Conservation (phyloP, 108 stramenopile species). For the Skeletonema potamos region DNA sequence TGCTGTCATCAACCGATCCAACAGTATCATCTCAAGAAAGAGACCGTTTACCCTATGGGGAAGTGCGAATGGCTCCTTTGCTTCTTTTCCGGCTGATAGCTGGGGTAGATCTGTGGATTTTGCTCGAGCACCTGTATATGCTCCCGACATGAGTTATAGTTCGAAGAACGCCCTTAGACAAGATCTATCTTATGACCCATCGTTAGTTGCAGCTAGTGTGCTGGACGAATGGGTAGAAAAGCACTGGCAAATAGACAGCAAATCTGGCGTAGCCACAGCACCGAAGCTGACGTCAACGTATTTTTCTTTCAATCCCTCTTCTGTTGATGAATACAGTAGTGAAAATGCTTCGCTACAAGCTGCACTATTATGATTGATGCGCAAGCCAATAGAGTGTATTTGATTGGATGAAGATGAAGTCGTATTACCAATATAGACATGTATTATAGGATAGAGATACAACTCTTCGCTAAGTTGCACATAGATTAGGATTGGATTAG, state of each 20-base stretch:
- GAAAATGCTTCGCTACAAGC: constrained; percentile 28
- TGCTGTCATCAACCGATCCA: constrained; percentile 36
- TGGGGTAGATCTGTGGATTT: constrained; percentile 43
- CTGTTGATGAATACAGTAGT: constrained; percentile 41
- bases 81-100: constrained; percentile 24
- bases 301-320: constrained; percentile 16
- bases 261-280: constrained; percentile 29
- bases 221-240: constrained; percentile 45
- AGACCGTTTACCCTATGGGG: constrained; percentile 46
- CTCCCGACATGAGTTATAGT: constrained; percentile 35
- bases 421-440: neutral
- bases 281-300: constrained; percentile 11
- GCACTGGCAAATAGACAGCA: constrained; percentile 42
- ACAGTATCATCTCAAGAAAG: constrained; percentile 30
- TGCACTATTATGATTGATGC: constrained; percentile 30
- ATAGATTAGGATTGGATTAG: no score
- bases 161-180: constrained; percentile 29
- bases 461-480: no score
- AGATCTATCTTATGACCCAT: constrained; percentile 4
- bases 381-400: neutral
- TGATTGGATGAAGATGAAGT: neutral
- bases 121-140: constrained; percentile 18
- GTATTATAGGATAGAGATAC: neutral
- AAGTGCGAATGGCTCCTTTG: neutral
- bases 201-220: constrained; percentile 23